These are phyloP conservation scores for Calonectria fujianensis DNA, from an alignment of 2,329 filamentous ascomycete genomes.

Conservation along the genomic window DNA sequence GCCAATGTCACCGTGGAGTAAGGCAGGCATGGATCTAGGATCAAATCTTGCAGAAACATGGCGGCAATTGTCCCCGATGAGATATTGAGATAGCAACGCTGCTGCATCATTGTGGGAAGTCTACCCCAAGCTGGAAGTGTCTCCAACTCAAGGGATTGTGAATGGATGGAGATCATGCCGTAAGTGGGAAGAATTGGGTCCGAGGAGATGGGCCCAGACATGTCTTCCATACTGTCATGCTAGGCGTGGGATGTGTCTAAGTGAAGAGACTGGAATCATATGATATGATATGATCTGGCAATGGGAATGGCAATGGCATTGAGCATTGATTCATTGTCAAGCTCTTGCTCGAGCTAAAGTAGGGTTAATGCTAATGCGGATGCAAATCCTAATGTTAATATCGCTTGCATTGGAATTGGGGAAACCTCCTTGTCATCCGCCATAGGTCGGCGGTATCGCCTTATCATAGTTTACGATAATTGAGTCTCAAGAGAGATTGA, in stretches of 20 bases:
- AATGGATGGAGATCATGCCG: conserved; percentile 8
- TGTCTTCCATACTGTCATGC: neutral
- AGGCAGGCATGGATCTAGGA: conserved; percentile 31
- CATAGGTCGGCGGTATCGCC: conserved; percentile 17
- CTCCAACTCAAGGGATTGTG: neutral
- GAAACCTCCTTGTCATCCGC: conserved; percentile 24
- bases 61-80: conserved; percentile 25
- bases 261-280: neutral
- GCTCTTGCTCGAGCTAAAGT: neutral
- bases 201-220: neutral
- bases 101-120: conserved; percentile 1
- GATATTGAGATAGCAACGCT: conserved; percentile 23
- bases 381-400: conserved; percentile 25
- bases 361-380: conserved; percentile 10
- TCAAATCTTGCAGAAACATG: conserved; percentile 30
- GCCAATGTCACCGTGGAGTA: conserved; percentile 21
- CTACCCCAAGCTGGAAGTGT: conserved; percentile 17
- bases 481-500: conserved; percentile 33
- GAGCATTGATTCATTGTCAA: neutral
- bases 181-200: neutral
- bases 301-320: neutral
- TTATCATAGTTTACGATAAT: conserved; percentile 36
- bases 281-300: neutral
- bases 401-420: conserved; percentile 25
- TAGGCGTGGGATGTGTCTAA: neutral